Evolutionary conservation across 2,329 filamentous ascomycete species (phyloP).

Genomic region (Beauveria caledonica): DNA sequence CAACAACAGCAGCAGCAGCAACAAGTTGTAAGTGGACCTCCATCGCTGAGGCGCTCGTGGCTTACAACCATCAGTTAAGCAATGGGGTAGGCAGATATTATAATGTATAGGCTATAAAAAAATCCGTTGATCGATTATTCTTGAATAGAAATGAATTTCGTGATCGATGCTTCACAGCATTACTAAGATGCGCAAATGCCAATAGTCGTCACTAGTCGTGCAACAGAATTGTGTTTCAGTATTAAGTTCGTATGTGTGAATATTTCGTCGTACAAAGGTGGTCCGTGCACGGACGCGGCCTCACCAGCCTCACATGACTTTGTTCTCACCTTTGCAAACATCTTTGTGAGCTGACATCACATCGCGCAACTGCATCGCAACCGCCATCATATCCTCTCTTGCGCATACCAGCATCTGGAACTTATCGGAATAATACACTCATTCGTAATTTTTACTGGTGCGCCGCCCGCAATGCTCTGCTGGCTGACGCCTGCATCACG

Average conservation of each 20-base stretch:
- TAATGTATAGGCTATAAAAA: conserved; percentile 8
- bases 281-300: conserved; percentile 18
- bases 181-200: background rate
- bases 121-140: background rate
- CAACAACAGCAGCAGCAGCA: conserved; percentile 29
- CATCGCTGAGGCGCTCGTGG: background rate
- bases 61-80: conserved; percentile 3
- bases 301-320: conserved; percentile 25
- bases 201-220: background rate
- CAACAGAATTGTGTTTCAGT: background rate
- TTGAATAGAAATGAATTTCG: conserved; percentile 1
- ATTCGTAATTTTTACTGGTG: background rate
- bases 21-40: conserved; percentile 64
- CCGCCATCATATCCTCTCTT: background rate
- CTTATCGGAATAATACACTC: background rate
- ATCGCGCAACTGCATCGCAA: conserved; percentile 3
- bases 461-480: background rate
- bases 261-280: conserved; percentile 6
- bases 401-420: background rate
- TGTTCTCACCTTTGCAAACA: conserved; percentile 2
- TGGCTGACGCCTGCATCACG: background rate
- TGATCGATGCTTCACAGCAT: background rate
- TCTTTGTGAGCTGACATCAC: conserved; percentile 11
- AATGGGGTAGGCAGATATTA: conserved; percentile 6
- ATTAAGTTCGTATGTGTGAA: background rate